Base-by-base conservation (phyloP, 345 rosid genomes). In the Aquilaria yunnanensis region DNA sequence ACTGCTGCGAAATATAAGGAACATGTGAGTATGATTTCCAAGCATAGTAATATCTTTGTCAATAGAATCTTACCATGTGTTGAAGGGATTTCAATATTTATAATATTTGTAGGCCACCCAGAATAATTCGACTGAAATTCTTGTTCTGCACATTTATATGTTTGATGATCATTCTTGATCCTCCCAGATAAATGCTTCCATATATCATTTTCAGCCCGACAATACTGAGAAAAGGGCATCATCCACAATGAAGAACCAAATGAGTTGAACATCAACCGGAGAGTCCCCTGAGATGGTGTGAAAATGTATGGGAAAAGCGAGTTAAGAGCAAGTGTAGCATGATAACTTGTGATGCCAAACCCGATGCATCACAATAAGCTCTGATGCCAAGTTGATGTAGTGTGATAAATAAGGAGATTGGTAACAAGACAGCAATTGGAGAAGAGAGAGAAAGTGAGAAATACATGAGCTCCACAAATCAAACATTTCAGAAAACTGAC, bases 281-380 rank as follows among this genome's bases (percentile, higher is more conserved):
- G 92, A 62, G 99, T 94, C 70, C 97, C 99, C 99, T 94, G 97
- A 72, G 60, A 79, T 80, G 94, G 81, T 82, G 90, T 87, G 82
- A 68, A 75, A 75, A 69, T 61, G 69, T 72, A 65, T 60, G 56
- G 70, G 54, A 70, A 61, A 67, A 54, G 70, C 67, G 66, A 63
- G 71, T 84, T 82, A 85, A 63, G 67, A 67, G 43, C 43, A 37
- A 9, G 2, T 9, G 43, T 37, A 37, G 43, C 43, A 37, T 37
- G 7, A 37, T 37, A 37, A 37, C 7, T 37, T 37, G 43, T 37
- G 3, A 37, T 5, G 8, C 7, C 43, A 37, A 37, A 37, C 43
- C 8, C 8, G 43, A 37, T 37, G 23, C 23, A 23, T 23, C 23
- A 23, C 23, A 23, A 23, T 48, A 60, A 54, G 54, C 43, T 37